These are phyloP conservation scores for Neurospora sublineolata DNA, from an alignment of 495 filamentous ascomycete species.

Conservation along the genomic window DNA sequence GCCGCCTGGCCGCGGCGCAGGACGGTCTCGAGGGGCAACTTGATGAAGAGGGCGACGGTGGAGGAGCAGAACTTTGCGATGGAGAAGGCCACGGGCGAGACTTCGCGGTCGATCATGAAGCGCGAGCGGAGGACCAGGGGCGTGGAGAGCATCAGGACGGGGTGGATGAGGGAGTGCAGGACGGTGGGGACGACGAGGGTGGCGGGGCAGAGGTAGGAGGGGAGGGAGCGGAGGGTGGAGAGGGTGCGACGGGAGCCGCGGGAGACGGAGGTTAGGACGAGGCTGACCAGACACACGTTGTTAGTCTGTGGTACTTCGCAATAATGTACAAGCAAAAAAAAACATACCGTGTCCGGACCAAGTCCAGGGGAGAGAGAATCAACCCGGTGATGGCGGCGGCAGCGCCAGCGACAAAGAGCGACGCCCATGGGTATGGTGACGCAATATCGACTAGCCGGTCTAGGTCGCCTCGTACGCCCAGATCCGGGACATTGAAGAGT, in stretches of 20 bases:
- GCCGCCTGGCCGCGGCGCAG: conserved; percentile 76
- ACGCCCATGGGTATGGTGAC: conserved; percentile 59
- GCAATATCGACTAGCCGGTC: conserved; percentile 47
- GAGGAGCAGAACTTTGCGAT: conserved; percentile 66
- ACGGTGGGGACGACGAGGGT: conserved; percentile 69
- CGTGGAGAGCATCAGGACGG: conserved; percentile 62
- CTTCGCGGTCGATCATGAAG: conserved; percentile 66
- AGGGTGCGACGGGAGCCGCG: conserved; percentile 62
- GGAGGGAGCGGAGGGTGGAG: conserved; percentile 60
- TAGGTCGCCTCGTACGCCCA: conserved; percentile 47
- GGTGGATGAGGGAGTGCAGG: conserved; percentile 72
- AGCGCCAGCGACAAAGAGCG: conserved; percentile 67
- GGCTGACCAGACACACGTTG: conserved; percentile 18
- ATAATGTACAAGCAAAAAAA: too few relatives aligned
- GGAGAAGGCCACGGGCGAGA: conserved; percentile 70
- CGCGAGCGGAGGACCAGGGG: conserved; percentile 72
- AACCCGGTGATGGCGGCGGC: conserved; percentile 71
- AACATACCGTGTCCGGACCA: conserved; percentile 66
- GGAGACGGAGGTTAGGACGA: conserved; percentile 70
- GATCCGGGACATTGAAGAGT: conserved; percentile 70
- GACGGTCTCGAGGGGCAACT: conserved; percentile 84
- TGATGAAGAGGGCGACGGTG: conserved; percentile 67
- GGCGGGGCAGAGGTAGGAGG: conserved; percentile 61
- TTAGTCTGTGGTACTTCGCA: conserved; percentile 8
- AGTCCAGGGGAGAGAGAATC: conserved; percentile 74